Evolutionary conservation across 805 yeast genomes (phyloP).

Genomic region (Candida chilensis): DNA sequence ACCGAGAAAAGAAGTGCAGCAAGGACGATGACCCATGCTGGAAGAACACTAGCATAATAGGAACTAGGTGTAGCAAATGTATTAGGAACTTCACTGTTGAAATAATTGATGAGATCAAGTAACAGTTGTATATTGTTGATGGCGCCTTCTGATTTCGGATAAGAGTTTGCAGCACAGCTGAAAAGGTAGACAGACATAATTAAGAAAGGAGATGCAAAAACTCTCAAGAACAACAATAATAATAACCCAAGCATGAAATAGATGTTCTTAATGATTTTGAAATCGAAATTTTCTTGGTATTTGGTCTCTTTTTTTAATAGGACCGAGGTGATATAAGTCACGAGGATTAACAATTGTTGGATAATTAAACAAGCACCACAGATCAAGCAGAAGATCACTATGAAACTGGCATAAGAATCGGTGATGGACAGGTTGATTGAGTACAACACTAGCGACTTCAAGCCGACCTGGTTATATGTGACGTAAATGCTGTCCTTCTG

Average conservation of each 20-base stretch:
- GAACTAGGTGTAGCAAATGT: constrained; percentile 8
- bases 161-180: too few relatives aligned
- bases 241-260: constrained; percentile 20
- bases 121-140: too few relatives aligned
- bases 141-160: too few relatives aligned
- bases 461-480: constrained; percentile 29
- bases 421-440: constrained; percentile 13
- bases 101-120: too few relatives aligned
- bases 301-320: constrained; percentile 3
- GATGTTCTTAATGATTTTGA: constrained; percentile 8
- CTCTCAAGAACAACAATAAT: constrained; percentile 17
- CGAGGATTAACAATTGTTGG: too few relatives aligned
- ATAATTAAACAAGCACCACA: too few relatives aligned
- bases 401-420: constrained; percentile 34
- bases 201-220: constrained; percentile 34
- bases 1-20: constrained; percentile 21
- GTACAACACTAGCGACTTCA: constrained; percentile 24
- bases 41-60: constrained; percentile 3
- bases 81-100: constrained; percentile 3
- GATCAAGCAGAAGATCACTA: too few relatives aligned
- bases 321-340: too few relatives aligned
- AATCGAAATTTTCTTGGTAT: constrained; percentile 1
- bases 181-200: constrained; percentile 19
- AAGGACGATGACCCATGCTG: constrained; percentile 14
- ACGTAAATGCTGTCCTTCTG: constrained; percentile 26